These are phyloP conservation scores for Cyberlindnera saturnus DNA, from an alignment of 805 yeast genomes.

Conservation along the genomic window DNA sequence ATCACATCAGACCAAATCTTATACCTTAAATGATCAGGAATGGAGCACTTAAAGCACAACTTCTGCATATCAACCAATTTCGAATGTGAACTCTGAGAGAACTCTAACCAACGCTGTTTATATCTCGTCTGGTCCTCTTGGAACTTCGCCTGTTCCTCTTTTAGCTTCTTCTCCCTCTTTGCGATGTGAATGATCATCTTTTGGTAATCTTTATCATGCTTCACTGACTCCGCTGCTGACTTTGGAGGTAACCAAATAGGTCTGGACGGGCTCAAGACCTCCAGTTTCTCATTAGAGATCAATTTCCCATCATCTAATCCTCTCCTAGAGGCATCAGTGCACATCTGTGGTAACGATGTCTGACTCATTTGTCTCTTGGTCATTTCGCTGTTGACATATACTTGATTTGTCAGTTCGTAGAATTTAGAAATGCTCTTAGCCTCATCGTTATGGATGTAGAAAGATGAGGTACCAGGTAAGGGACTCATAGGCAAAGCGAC, in stretches of 20 bases:
- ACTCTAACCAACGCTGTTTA: slow-evolving; percentile 18
- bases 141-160: slow-evolving; percentile 2
- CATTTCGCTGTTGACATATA: slow-evolving; percentile 13
- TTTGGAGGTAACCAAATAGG: slow-evolving; percentile 72
- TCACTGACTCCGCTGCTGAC: slow-evolving; percentile 41
- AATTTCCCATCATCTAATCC: slow-evolving; percentile 54
- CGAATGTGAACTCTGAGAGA: slow-evolving; percentile 12
- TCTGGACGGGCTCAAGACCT: slow-evolving; percentile 44
- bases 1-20: slow-evolving; percentile 16
- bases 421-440: slow-evolving; percentile 20
- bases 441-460: slow-evolving; percentile 18
- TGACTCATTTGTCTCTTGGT: slow-evolving; percentile 12
- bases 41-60: slow-evolving; percentile 15
- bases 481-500: slow-evolving; percentile 40
- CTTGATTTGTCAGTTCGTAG: slow-evolving; percentile 16
- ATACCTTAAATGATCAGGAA: slow-evolving; percentile 21
- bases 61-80: slow-evolving; percentile 15
- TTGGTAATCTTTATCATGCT: slow-evolving; percentile 51
- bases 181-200: slow-evolving; percentile 27
- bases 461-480: slow-evolving; percentile 33
- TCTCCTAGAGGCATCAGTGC: slow-evolving; percentile 29
- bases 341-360: slow-evolving; percentile 29
- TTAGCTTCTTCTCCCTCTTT: slow-evolving; percentile 12
- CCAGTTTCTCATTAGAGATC: slow-evolving; percentile 35
- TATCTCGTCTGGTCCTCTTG: slow-evolving; percentile 10